A percentile compares a stretch with the other conserved stretches of the same genome.
phyloP scores from a whole-genome alignment of 1,139 yeast genomes.

The Magnusiomyces sp. region DNA sequence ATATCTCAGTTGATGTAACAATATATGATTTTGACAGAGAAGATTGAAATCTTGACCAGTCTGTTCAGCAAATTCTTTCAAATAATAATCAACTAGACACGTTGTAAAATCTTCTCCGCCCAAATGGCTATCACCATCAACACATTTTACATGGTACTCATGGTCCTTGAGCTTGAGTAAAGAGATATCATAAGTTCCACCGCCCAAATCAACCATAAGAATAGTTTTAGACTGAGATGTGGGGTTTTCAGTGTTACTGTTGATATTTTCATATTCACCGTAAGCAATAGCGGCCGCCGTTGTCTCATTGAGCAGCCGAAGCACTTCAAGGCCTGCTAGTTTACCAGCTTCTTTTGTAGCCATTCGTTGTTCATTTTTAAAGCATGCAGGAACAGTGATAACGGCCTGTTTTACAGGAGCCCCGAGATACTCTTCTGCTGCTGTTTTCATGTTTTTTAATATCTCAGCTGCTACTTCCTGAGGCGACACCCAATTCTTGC shows the following conservation, averaged over 20 bases:
- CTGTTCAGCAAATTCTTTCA: constrained; percentile 88
- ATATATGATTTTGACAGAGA: constrained; percentile 90
- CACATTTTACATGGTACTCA: constrained; percentile 80
- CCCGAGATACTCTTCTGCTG: constrained; percentile 88
- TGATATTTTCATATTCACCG: constrained; percentile 80
- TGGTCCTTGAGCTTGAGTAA: constrained; percentile 80
- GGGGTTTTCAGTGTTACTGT: too few relatives aligned
- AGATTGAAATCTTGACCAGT: constrained; percentile 84
- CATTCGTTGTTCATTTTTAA: constrained; percentile 97
- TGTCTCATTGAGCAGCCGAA: constrained; percentile 97
- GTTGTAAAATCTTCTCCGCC: constrained; percentile 86
- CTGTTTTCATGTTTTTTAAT: constrained; percentile 96
- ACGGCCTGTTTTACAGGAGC: constrained; percentile 84
- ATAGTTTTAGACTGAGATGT: too few relatives aligned
- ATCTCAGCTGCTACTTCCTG: too few relatives aligned
- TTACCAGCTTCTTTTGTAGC: constrained; percentile 99
- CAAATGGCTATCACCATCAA: constrained; percentile 84
- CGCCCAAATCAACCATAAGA: constrained; percentile 82
- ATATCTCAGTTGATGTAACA: constrained; percentile 98
- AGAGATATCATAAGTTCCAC: constrained; percentile 84
- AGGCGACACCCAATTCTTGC: too few relatives aligned
- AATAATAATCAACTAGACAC: constrained; percentile 78
- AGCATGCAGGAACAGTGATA: constrained; percentile 96
- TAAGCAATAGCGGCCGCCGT: constrained; percentile 98
- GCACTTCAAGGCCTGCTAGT: constrained; percentile 89